Percentiles rank a stretch among this genome's conserved stretches.
These are phyloP conservation scores for Suhomyces prunicola DNA, from an alignment of 805 yeast species.

Conservation along the genomic window DNA sequence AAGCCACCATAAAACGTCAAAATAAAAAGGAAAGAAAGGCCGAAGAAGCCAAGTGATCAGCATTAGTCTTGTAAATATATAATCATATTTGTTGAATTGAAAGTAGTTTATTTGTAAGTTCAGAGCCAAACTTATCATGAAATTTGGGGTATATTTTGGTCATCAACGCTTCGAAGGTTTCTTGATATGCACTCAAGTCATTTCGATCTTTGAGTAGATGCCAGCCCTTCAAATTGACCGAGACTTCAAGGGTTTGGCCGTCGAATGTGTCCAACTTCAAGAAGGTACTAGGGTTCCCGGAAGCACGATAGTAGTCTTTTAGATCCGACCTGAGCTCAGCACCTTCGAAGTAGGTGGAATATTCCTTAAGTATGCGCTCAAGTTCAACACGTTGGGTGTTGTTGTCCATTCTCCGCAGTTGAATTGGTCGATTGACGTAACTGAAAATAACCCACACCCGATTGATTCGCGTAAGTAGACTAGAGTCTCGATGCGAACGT, in stretches of 20 bases:
- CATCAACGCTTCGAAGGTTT: slow-evolving; percentile 34
- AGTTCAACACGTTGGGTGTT: slow-evolving; percentile 18
- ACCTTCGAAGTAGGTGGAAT: slow-evolving; percentile 17
- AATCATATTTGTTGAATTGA: neutral
- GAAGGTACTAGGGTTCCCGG: neutral
- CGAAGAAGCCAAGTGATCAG: slow-evolving; percentile 3
- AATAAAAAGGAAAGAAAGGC: slow-evolving; percentile 11
- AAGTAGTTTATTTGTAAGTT: slow-evolving; percentile 16
- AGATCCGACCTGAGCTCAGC: slow-evolving; percentile 5
- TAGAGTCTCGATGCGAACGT: neutral
- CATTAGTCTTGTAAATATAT: slow-evolving; percentile 3
- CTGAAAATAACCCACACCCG: neutral
- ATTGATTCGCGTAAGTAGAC: neutral
- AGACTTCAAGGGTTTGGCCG: slow-evolving; percentile 10
- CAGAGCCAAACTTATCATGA: slow-evolving; percentile 15
- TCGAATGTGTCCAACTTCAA: neutral
- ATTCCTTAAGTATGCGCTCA: slow-evolving; percentile 17
- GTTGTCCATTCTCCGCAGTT: neutral
- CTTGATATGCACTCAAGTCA: slow-evolving; percentile 7
- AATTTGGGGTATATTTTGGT: slow-evolving; percentile 22
- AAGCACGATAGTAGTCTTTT: neutral
- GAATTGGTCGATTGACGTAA: neutral
- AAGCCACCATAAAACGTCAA: slow-evolving; percentile 32
- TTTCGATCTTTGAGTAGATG: slow-evolving; percentile 9
- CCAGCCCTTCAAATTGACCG: slow-evolving; percentile 33